These are phyloP conservation scores for Penicillium macrosclerotiorum DNA, from an alignment of 495 filamentous ascomycete species.

Conservation along the genomic window DNA sequence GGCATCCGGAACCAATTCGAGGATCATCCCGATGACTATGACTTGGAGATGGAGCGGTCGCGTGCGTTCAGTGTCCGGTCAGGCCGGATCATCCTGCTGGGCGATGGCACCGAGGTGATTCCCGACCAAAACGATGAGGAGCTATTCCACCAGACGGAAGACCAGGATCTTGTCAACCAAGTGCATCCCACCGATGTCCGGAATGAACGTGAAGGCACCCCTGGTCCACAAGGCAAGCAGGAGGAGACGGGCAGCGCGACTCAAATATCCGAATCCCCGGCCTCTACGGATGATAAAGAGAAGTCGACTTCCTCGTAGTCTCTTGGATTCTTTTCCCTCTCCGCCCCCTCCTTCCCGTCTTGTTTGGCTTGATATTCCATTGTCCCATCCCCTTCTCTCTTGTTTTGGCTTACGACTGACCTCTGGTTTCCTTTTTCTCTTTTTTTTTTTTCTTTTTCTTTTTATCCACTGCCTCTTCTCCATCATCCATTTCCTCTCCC, in stretches of 20 bases:
- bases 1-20: slow-evolving; percentile 80
- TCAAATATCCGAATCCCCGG: slow-evolving; percentile 48
- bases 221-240: slow-evolving; percentile 46
- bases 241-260: slow-evolving; percentile 25
- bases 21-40: slow-evolving; percentile 90
- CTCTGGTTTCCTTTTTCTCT: too few species aligned
- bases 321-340: background rate
- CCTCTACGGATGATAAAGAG: slow-evolving; percentile 41
- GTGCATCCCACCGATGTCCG: slow-evolving; percentile 46
- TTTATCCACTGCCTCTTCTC: slow-evolving; percentile 1
- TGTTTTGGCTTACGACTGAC: too few species aligned
- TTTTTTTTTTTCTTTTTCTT: slow-evolving; percentile 21
- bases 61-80: slow-evolving; percentile 62
- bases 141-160: slow-evolving; percentile 84
- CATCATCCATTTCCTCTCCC: slow-evolving; percentile 2
- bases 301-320: slow-evolving; percentile 29
- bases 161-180: slow-evolving; percentile 66
- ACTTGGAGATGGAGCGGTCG: slow-evolving; percentile 68
- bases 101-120: slow-evolving; percentile 87
- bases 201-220: slow-evolving; percentile 57
- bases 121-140: slow-evolving; percentile 84
- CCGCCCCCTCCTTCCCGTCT: slow-evolving; percentile 10
- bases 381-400: too few species aligned
- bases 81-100: slow-evolving; percentile 87
- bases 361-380: slow-evolving; percentile 16